These are phyloP conservation scores for Rhodocollybia butyracea DNA, from an alignment of 768 basidiomycete genomes.

Conservation along the genomic window DNA sequence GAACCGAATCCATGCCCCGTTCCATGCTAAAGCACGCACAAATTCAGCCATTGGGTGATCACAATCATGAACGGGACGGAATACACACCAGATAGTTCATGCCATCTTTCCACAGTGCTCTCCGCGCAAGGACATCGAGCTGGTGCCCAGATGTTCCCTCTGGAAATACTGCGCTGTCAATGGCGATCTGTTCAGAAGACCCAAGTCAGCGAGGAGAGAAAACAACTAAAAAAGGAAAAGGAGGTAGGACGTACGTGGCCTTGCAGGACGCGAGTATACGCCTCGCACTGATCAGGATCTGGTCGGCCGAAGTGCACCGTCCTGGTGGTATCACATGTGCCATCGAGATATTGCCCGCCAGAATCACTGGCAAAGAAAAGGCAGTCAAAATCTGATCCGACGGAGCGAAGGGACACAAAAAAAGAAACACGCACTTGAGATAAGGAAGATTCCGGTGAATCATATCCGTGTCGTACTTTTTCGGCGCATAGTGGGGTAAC, in stretches of 20 bases:
- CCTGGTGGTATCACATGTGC: constrained; percentile 83
- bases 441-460: constrained; percentile 83
- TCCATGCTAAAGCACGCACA: constrained; percentile 57
- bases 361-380: constrained; percentile 62
- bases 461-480: constrained; percentile 60
- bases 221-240: constrained; percentile 9
- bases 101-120: constrained; percentile 83
- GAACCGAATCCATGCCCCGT: constrained; percentile 90
- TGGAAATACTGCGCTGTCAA: constrained; percentile 88
- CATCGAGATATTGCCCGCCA: constrained; percentile 86
- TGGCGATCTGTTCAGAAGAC: constrained; percentile 65
- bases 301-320: constrained; percentile 88
- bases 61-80: constrained; percentile 2
- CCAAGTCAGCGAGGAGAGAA: constrained; percentile 15
- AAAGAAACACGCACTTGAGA: constrained; percentile 62
- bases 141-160: constrained; percentile 81
- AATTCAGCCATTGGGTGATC: constrained; percentile 10
- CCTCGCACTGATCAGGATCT: constrained; percentile 80
- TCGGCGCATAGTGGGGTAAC: constrained; percentile 88
- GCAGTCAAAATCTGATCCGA: constrained; percentile 8
- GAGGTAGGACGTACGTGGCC: constrained; percentile 73
- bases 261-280: constrained; percentile 93
- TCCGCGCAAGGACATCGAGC: constrained; percentile 87
- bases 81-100: constrained; percentile 68
- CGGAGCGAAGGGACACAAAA: not conserved